Percentiles rank a stretch among this genome's conserved stretches.
Conservation (phyloP, 192 early-diverging fungal species). For the Haplosporangium gracile region DNA sequence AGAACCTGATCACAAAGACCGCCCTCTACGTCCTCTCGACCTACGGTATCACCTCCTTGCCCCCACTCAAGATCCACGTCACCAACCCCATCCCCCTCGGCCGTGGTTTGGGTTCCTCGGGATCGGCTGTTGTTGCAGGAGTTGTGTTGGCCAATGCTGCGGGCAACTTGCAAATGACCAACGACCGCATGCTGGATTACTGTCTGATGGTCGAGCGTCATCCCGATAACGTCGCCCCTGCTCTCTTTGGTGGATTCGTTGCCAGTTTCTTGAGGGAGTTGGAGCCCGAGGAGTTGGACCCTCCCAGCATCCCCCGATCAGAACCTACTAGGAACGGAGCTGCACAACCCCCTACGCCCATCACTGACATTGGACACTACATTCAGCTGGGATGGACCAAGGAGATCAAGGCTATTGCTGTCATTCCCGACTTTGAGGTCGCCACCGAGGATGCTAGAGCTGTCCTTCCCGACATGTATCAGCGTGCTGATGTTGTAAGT, state of each 20-base stretch:
- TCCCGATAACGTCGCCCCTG: slow-evolving; percentile 97
- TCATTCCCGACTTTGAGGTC: slow-evolving; percentile 94
- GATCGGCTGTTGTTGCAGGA: slow-evolving; percentile 95
- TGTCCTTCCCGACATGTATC: slow-evolving; percentile 84
- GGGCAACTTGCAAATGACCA: slow-evolving; percentile 74
- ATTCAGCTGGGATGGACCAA: slow-evolving; percentile 76
- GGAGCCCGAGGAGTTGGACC: slow-evolving; percentile 59
- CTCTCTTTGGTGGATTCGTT: slow-evolving; percentile 95
- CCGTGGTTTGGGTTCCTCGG: slow-evolving; percentile 97
- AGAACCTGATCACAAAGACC: slow-evolving; percentile 94
- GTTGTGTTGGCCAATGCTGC: slow-evolving; percentile 85
- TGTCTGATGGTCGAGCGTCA: slow-evolving; percentile 95
- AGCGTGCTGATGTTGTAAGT: slow-evolving; percentile 84
- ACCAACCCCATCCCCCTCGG: slow-evolving; percentile 96
- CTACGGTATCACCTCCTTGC: slow-evolving; percentile 75
- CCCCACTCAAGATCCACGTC: slow-evolving; percentile 77
- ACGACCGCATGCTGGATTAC: slow-evolving; percentile 91
- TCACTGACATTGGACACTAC: slow-evolving; percentile 76
- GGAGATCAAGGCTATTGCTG: slow-evolving; percentile 79
- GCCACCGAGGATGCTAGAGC: slow-evolving; percentile 92
- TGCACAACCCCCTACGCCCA: slow-evolving; percentile 63
- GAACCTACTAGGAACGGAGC: slow-evolving; percentile 57
- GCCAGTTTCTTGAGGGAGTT: slow-evolving; percentile 84
- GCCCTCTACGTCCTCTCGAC: slow-evolving; percentile 90
- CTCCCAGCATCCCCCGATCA: slow-evolving; percentile 61